Conservation (phyloP, 306 rosid genomes). For the Vigna trinervia region DNA sequence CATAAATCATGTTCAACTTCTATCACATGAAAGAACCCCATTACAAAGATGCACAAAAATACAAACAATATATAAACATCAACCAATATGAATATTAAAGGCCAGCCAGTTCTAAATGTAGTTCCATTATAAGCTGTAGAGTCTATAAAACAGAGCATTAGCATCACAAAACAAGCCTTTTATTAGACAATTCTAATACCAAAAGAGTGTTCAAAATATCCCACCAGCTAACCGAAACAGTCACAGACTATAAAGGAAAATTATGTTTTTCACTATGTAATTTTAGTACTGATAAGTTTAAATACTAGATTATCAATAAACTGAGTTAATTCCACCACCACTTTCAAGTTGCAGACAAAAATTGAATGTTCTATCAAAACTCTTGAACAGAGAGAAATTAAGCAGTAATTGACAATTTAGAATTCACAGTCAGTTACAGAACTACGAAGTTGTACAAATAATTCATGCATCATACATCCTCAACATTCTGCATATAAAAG, state of each 20-base stretch:
- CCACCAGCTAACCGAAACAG: background rate
- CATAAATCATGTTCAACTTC: conserved; percentile 32
- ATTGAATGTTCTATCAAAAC: conserved; percentile 14
- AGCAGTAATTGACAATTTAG: conserved; percentile 11
- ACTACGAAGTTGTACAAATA: conserved; percentile 1
- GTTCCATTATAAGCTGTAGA: background rate
- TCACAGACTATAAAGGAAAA: background rate
- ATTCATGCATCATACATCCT: conserved; percentile 17
- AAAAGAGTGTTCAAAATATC: conserved; percentile 10
- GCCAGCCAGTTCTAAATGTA: conserved; percentile 9
- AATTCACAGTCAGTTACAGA: conserved; percentile 23
- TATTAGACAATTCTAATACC: background rate
- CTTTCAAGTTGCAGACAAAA: background rate
- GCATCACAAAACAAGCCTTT: background rate
- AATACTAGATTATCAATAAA: conserved; percentile 4
- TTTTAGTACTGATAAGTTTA: background rate
- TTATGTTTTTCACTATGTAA: background rate
- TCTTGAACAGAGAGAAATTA: conserved; percentile 8
- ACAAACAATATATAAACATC: conserved; percentile 4
- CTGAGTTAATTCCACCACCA: conserved; percentile 5
- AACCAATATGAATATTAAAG: conserved; percentile 17
- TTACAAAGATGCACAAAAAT: conserved; percentile 10
- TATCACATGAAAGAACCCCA: conserved; percentile 1
- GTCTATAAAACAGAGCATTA: conserved; percentile 9
- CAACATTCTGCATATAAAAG: conserved; percentile 16